A percentile compares a stretch with the other conserved stretches of the same genome.
Conservation (phyloP, 768 basidiomycete genomes). For the Rhodotorula paludigena region DNA sequence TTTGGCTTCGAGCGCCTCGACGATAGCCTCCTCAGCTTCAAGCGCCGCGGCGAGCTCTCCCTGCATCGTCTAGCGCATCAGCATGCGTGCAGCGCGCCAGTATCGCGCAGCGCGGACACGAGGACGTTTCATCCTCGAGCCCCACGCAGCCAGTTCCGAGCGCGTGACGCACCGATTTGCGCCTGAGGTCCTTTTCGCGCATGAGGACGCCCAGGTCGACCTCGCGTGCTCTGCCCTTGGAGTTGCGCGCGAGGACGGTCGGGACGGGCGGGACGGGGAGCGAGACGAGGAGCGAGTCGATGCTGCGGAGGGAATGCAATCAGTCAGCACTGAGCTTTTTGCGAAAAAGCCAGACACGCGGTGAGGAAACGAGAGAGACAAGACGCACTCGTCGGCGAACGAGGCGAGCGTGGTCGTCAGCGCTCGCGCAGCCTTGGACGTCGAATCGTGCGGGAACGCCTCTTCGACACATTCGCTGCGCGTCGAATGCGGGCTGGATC, state of each 20-base stretch:
- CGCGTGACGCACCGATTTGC: neutral
- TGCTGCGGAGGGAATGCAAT: neutral
- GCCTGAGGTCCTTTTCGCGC: neutral
- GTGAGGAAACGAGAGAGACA: neutral
- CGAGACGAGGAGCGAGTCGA: neutral
- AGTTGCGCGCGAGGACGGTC: neutral
- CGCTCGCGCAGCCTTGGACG: neutral
- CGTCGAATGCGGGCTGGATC: neutral
- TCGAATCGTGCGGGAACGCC: neutral
- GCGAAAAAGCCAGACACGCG: neutral
- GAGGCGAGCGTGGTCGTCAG: neutral
- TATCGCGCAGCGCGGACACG: no score
- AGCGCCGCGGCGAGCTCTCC: neutral
- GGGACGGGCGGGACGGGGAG: neutral
- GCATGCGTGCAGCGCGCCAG: no score
- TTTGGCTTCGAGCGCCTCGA: neutral
- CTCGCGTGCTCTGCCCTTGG: neutral
- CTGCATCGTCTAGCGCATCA: neutral
- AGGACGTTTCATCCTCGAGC: no score
- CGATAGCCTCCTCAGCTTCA: neutral
- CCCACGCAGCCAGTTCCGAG: no score
- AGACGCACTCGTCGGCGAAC: conserved; percentile 3
- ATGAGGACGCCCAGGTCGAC: neutral
- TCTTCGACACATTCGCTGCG: neutral
- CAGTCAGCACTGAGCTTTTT: neutral